Base-by-base conservation (phyloP, 2,329 filamentous ascomycete genomes). In the Ampelomyces quisqualis region DNA sequence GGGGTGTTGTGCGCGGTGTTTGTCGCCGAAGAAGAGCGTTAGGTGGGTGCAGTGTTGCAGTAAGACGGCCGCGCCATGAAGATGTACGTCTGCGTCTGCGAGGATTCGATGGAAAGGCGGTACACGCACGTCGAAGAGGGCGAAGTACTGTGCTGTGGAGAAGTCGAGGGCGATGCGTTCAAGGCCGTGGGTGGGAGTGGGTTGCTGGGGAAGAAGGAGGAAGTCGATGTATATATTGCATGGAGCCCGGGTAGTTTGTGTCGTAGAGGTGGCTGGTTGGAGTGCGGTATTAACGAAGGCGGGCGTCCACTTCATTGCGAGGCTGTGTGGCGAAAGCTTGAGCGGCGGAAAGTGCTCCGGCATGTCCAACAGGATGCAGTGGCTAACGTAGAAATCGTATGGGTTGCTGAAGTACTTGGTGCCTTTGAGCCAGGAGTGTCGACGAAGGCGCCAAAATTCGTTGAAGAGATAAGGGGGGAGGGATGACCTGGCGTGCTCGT, bases 161-260 rank as follows among this genome's bases (percentile, higher is more conserved):
- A 57, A 31, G 11, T 53, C 36, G 5, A 55, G 49, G 3, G 20
- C 14, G 1, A 57, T 36, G 1, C 33, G 53, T 9, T 53, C 47
- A 3, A 58, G 39, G 15, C 52, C 51, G 21, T 47, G 45, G 13
- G 38, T 27, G 15, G 17, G 5, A n/a, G n/a, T n/a, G n/a, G n/a
- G n/a, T n/a, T n/a, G n/a, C n/a, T n/a, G n/a, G n/a, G n/a, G n/a
- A n/a, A n/a, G n/a, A n/a, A n/a, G n/a, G n/a, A n/a, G n/a, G n/a
- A n/a, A n/a, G n/a, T n/a, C n/a, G n/a, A n/a, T n/a, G n/a, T n/a
- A n/a, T n/a, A n/a, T n/a, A n/a, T n/a, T n/a, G n/a, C n/a, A n/a
- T n/a, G 18, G 4, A 28, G 2, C 3, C n/a, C 7, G 7, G 26
- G 8, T 28, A 3, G 4, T 5, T 17, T 19, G 14, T 14, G 22